Evolutionary conservation across 1,284 basidiomycete genomes (phyloP), one percentile per base, ranked within the genome.

Genomic region (Rhodotorula sp.): DNA sequence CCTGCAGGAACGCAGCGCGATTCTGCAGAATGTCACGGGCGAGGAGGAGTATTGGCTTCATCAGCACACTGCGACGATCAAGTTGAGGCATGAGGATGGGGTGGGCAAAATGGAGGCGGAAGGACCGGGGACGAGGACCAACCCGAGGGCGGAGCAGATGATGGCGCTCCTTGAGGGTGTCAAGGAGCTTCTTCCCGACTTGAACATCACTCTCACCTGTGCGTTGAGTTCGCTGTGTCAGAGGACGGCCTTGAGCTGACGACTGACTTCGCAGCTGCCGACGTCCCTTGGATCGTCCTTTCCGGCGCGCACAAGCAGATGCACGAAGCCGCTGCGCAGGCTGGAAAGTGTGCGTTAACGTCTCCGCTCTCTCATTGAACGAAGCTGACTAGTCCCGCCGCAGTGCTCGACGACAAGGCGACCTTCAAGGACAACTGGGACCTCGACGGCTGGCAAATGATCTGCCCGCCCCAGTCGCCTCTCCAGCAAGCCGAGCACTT

Each of bases 191-290:
- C 62, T 68, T 4, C 64, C 63, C 34, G 68, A 73, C 54, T 53
- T 73, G n/a, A 65, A 74, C 60, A 37, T 74, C 55, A 72, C 70
- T 9, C 68, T 74, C 56, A 74, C 68, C 16, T 62, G 63, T 52
- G n/a, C 20, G 63, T 28, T 16, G 20, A 11, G 37, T 28, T 48
- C 10, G 28, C 31, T 58, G n/a, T 22, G 31, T 28, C 37, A 28
- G 24, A 26, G 7, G 8, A 40, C 37, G 37, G 9, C 40, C 2
- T 24, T 31, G 10, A 6, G 1, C 40, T 48, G n/a, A 22, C 18
- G 9, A 24, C 10, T 10, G 22, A 9, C 48, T 10, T 40, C 22
- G 13, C 59, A 60, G 65, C 67, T 24, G 70, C 71, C 60, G 72
- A 74, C 50, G 59, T 64, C 0, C 69, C 69, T 9, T 72, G 62